Base-by-base conservation (phyloP, 148 eudicot species). In the Rhododendron ovatum region DNA sequence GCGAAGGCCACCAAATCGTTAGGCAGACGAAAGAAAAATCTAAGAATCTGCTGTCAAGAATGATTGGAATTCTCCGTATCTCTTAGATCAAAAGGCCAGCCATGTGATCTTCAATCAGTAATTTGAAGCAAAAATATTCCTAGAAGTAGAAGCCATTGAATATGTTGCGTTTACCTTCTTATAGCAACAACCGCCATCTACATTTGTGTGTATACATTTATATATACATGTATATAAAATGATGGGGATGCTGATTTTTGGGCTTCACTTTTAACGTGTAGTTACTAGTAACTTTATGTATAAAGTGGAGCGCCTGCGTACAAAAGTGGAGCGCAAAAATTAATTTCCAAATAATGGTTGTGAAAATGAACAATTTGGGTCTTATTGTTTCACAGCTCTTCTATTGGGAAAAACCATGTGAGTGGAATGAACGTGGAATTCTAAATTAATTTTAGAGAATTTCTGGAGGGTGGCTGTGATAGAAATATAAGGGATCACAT, bases 401-500 rank as follows among this genome's bases (percentile, higher is more conserved):
- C 33, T 11, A 4, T 17, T 55, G 69, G 26, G 28, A 30, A 71
- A 28, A 28, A 71, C 37, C 76, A 71, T 30, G 18, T 30, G 39
- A 14, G 35, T 28, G 76, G 39, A 14, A 17, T 11, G 76, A 30
- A 28, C 37, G 33, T 71, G 76, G 37, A 3, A 30, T 26, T 13
- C 1, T 14, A 30, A 73, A 33, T 35, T 2, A 74, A 33, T 45
- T 88, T 50, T 80, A 51, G 86, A 87, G 82, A 84, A 80, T 73
- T 55, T 50, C 53, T 41, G 41, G 59, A 73, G 57, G 79, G 67
- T 85, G 86, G 84, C 18, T 28, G 33, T 26, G 73, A 65, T 12
- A 28, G 86, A 69, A 47, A 69, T 24, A 22, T 11, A 85, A 88
- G 80, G 78, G 33, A 18, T 81, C 83, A 89, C 91, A 91, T 91